Evolutionary conservation across 2,329 filamentous ascomycete genomes (phyloP).

Genomic region (Ceratocystis diversiconidia): DNA sequence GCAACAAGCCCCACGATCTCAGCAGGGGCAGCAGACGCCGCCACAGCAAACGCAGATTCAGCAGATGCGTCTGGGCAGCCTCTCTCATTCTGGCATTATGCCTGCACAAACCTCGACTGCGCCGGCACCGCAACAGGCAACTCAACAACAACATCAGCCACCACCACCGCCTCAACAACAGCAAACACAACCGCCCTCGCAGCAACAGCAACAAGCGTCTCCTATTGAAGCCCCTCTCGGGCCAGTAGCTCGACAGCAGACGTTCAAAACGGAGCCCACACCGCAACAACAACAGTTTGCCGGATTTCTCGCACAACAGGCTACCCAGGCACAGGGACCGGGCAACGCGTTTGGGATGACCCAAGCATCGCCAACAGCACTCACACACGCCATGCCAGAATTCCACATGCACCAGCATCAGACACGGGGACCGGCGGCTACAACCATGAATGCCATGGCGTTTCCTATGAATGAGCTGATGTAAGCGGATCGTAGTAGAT

Average conservation of each 20-base stretch:
- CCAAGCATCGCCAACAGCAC: background rate
- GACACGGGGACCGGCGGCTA: background rate
- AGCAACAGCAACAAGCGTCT: constrained; percentile 2
- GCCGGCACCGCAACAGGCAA: background rate
- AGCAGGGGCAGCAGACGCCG: background rate
- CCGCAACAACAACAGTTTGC: background rate
- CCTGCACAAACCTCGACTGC: background rate
- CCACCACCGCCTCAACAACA: background rate
- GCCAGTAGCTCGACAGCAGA: background rate
- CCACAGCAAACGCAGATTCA: constrained; percentile 3
- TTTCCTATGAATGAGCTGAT: constrained; percentile 11
- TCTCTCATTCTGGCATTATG: constrained; percentile 3
- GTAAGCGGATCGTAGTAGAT: background rate
- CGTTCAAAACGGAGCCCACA: constrained; percentile 7
- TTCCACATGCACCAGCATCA: constrained; percentile 9
- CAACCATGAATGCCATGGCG: constrained; percentile 1
- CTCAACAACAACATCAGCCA: constrained; percentile 1
- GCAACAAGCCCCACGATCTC: constrained; percentile 10
- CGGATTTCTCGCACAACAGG: background rate
- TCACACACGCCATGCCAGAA: constrained; percentile 9
- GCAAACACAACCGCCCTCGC: background rate
- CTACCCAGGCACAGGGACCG: background rate
- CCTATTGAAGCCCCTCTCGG: constrained; percentile 3
- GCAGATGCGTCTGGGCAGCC: constrained; percentile 1
- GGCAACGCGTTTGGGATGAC: background rate